Conservation (phyloP, 768 basidiomycete genomes). For the Dendrothele bispora region DNA sequence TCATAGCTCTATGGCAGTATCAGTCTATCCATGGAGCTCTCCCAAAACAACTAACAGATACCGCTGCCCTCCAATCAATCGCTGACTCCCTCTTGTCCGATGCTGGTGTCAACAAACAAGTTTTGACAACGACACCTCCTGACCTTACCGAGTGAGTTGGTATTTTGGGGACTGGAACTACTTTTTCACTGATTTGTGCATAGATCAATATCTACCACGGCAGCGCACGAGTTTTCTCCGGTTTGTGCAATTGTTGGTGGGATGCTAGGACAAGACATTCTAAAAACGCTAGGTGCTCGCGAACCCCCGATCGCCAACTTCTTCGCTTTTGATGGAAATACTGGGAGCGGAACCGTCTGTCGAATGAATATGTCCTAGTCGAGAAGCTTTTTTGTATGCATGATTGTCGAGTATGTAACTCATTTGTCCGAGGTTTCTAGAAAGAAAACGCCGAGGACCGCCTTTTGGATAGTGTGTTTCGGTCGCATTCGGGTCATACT, state of each 20-base stretch:
- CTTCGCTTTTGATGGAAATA: slow-evolving; percentile 83
- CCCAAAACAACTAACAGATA: slow-evolving; percentile 49
- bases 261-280: slow-evolving; percentile 90
- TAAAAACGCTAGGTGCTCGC: slow-evolving; percentile 86
- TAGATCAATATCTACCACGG: slow-evolving; percentile 71
- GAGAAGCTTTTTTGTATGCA: not conserved
- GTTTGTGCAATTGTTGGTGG: slow-evolving; percentile 95
- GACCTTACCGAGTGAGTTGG: slow-evolving; percentile 61
- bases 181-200: slow-evolving; percentile 6
- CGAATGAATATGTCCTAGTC: slow-evolving; percentile 46
- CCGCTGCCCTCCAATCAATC: slow-evolving; percentile 60
- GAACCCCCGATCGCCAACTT: slow-evolving; percentile 95
- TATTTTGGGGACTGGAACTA: slow-evolving; percentile 6
- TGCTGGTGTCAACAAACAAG: slow-evolving; percentile 72
- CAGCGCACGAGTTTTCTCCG: slow-evolving; percentile 85
- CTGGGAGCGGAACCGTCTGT: slow-evolving; percentile 72
- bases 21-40: slow-evolving; percentile 60
- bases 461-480: no score
- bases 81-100: slow-evolving; percentile 58
- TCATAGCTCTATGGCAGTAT: slow-evolving; percentile 81
- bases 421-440: slow-evolving; percentile 1
- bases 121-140: slow-evolving; percentile 54
- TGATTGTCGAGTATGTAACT: not conserved
- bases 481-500: not conserved
- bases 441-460: not conserved